Evolutionary conservation across 495 filamentous ascomycete species (phyloP).

Genomic region (Lentithecium fluviatile): DNA sequence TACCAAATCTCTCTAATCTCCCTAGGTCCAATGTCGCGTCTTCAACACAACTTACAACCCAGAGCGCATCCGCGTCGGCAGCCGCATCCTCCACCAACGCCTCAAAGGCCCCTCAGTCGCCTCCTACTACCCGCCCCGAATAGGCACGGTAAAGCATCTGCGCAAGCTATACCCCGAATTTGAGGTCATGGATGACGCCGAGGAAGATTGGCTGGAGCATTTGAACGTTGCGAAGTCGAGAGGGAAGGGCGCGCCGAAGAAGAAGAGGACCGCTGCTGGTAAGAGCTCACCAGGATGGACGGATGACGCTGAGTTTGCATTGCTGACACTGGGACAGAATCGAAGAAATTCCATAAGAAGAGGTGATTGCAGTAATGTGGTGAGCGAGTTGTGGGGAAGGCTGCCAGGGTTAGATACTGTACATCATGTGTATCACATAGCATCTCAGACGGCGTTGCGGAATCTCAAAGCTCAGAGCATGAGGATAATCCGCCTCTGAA

Average conservation of each 20-base stretch:
- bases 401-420: too few species aligned
- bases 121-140: slow-evolving; percentile 80
- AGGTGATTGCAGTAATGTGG: background rate
- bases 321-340: slow-evolving; percentile 22
- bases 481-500: too few species aligned
- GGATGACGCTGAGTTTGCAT: background rate
- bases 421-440: too few species aligned
- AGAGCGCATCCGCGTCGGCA: slow-evolving; percentile 71
- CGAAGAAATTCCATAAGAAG: slow-evolving; percentile 35
- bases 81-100: slow-evolving; percentile 82
- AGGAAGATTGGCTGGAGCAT: slow-evolving; percentile 76
- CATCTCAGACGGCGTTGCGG: too few species aligned
- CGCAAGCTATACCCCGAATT: slow-evolving; percentile 60
- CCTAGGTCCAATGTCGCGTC: slow-evolving; percentile 80
- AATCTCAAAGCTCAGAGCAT: too few species aligned
- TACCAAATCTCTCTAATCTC: background rate
- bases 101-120: slow-evolving; percentile 74
- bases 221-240: slow-evolving; percentile 54
- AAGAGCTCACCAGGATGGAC: slow-evolving; percentile 31
- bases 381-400: too few species aligned
- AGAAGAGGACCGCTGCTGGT: slow-evolving; percentile 73
- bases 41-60: slow-evolving; percentile 93
- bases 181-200: slow-evolving; percentile 67
- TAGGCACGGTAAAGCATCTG: slow-evolving; percentile 67
- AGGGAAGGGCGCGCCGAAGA: slow-evolving; percentile 89